phyloP scores from a whole-genome alignment of 441 rosid genomes.

The Iberis amara region DNA sequence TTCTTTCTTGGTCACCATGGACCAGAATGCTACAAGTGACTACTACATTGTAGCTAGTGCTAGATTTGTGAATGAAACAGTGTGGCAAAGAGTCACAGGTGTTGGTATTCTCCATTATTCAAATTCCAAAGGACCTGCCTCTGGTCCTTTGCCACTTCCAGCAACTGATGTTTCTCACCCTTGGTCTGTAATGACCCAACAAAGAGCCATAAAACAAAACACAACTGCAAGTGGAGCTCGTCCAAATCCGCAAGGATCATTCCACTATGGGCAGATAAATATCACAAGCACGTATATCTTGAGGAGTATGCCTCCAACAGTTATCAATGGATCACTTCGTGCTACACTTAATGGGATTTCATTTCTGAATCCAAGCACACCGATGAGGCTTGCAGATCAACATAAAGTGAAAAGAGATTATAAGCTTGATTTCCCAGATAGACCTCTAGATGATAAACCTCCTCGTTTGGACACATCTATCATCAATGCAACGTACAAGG shows the following conservation, averaged over 20 bases:
- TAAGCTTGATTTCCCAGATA: conserved; percentile 73
- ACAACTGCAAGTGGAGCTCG: conserved; percentile 87
- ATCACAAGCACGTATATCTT: conserved; percentile 61
- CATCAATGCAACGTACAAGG: conserved; percentile 78
- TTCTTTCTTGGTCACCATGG: conserved; percentile 89
- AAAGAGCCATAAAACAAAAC: conserved; percentile 77
- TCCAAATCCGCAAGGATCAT: conserved; percentile 94
- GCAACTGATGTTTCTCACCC: conserved; percentile 64
- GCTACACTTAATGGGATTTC: conserved; percentile 82
- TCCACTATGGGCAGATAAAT: conserved; percentile 78
- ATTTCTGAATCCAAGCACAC: conserved; percentile 61
- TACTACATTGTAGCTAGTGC: conserved; percentile 96
- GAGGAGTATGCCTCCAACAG: conserved; percentile 63
- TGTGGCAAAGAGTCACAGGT: conserved; percentile 91
- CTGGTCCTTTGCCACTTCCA: conserved; percentile 78
- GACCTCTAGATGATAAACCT: conserved; percentile 53
- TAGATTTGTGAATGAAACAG: conserved; percentile 73
- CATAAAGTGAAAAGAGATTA: conserved; percentile 67
- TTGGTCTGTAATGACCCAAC: conserved; percentile 87
- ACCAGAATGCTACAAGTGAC: conserved; percentile 80
- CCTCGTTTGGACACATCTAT: conserved; percentile 53
- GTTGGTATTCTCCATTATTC: conserved; percentile 86
- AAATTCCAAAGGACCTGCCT: conserved; percentile 79
- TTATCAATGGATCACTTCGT: conserved; percentile 53
- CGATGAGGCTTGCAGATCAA: conserved; percentile 71